Evolutionary conservation across 208 protist genomes (phyloP).

Genomic region (Trypanosoma mega): DNA sequence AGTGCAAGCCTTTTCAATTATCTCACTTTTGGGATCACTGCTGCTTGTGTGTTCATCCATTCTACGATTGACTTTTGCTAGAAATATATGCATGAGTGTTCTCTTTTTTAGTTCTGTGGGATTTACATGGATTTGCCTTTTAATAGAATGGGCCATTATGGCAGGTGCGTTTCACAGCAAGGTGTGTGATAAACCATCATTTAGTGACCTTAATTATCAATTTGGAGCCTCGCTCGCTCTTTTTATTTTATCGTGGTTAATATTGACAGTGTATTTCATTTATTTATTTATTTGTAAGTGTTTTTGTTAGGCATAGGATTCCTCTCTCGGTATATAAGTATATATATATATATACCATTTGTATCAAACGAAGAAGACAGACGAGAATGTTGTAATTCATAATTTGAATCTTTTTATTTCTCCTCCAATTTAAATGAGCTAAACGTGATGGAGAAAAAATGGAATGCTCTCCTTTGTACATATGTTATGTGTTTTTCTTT

Average conservation of each 20-base stretch:
- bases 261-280: neutral
- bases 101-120: neutral
- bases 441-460: no score
- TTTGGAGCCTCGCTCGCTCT: constrained; percentile 8
- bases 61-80: neutral
- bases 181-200: neutral
- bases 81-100: neutral
- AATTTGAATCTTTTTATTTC: no score
- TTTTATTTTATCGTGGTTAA: constrained; percentile 13
- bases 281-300: neutral
- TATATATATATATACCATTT: constrained; percentile 3
- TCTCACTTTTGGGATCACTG: constrained; percentile 6
- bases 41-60: constrained; percentile 4
- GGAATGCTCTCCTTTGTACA: no score
- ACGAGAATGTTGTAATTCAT: no score
- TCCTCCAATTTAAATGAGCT: no score
- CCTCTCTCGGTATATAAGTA: neutral
- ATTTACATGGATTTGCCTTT: constrained; percentile 4
- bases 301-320: neutral
- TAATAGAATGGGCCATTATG: constrained; percentile 2
- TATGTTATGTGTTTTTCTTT: no score
- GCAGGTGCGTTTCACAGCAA: constrained; percentile 12
- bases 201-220: constrained; percentile 15
- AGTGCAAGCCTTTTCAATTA: constrained; percentile 11
- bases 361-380: no score